A percentile compares a stretch with the other conserved stretches of the same genome.
phyloP scores from a whole-genome alignment of 2,329 filamentous ascomycete species.

The Pestalotiopsis sp. region DNA sequence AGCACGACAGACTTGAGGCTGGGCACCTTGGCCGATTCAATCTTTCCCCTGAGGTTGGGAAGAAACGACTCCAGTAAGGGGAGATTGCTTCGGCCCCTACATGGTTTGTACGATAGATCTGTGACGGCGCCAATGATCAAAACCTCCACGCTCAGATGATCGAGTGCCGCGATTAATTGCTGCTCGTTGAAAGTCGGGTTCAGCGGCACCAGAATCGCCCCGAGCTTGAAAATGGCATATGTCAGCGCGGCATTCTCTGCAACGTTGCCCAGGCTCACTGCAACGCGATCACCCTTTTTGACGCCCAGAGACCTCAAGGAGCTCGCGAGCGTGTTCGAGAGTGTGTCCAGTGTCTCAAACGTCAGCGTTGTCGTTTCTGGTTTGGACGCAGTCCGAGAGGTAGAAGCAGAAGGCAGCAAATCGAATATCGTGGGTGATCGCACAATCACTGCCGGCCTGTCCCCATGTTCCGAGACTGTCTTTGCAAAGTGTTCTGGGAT shows the following conservation, averaged over 20 bases:
- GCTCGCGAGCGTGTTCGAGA: slow-evolving; percentile 74
- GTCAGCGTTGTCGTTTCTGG: slow-evolving; percentile 67
- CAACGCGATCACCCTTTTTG: slow-evolving; percentile 79
- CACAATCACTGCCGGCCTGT: slow-evolving; percentile 59
- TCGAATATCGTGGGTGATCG: slow-evolving; percentile 39
- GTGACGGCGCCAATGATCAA: slow-evolving; percentile 87
- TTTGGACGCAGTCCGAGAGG: slow-evolving; percentile 49
- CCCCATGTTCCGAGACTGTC: slow-evolving; percentile 64
- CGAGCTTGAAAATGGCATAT: slow-evolving; percentile 91
- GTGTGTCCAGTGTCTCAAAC: slow-evolving; percentile 72
- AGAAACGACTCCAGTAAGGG: slow-evolving; percentile 45
- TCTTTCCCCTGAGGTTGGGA: slow-evolving; percentile 36
- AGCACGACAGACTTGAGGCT: slow-evolving; percentile 71
- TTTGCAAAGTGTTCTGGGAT: slow-evolving; percentile 71
- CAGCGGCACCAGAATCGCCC: slow-evolving; percentile 89
- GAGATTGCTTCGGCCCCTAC: slow-evolving; percentile 53
- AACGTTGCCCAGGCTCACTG: slow-evolving; percentile 82
- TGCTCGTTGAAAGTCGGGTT: slow-evolving; percentile 84
- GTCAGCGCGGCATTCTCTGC: slow-evolving; percentile 81
- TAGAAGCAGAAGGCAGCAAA: slow-evolving; percentile 17
- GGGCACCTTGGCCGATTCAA: slow-evolving; percentile 57
- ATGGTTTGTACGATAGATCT: slow-evolving; percentile 69
- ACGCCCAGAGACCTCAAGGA: slow-evolving; percentile 72
- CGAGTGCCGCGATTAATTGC: slow-evolving; percentile 77
- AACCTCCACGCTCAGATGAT: slow-evolving; percentile 71